Percentiles rank a stretch among this genome's conserved stretches.
Evolutionary conservation across 495 filamentous ascomycete species (phyloP).

Genomic region (Beverwykella pulmonaria): DNA sequence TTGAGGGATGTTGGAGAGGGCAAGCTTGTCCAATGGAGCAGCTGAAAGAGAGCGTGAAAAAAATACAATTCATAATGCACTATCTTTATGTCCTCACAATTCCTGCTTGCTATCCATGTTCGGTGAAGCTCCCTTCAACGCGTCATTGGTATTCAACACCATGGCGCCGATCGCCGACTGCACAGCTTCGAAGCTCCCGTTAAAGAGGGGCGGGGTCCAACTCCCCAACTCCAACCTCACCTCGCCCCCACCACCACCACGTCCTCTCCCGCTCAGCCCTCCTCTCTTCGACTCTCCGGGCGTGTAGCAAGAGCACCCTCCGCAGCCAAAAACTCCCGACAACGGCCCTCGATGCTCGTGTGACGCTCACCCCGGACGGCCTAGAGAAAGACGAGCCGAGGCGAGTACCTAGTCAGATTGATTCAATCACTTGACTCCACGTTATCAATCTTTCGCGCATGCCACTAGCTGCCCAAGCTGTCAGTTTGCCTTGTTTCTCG

Average conservation of each 20-base stretch:
- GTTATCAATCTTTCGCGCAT: not conserved
- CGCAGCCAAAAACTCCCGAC: slow-evolving; percentile 9
- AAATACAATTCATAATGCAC: too few relatives aligned
- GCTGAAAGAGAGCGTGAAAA: too few relatives aligned
- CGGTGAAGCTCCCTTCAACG: too few relatives aligned
- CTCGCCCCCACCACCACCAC: not conserved
- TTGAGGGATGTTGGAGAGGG: not conserved
- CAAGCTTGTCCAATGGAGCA: too few relatives aligned
- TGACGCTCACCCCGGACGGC: slow-evolving; percentile 4
- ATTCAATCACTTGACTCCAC: slow-evolving; percentile 6
- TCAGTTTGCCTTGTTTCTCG: not conserved
- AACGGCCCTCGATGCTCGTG: slow-evolving; percentile 17
- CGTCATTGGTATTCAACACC: too few relatives aligned
- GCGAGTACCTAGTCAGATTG: not conserved
- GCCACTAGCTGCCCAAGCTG: not conserved
- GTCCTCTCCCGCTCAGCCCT: not conserved
- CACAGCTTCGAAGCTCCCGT: not conserved
- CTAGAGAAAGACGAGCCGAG: not conserved
- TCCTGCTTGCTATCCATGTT: too few relatives aligned
- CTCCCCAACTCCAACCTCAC: not conserved
- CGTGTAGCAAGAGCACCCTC: slow-evolving; percentile 25
- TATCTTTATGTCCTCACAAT: too few relatives aligned
- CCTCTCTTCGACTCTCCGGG: not conserved
- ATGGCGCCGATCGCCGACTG: not conserved
- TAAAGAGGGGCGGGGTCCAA: slow-evolving; percentile 1